Percentiles rank a stretch among this genome's conserved stretches.
These are phyloP conservation scores for Rhodotorula sp. DNA, from an alignment of 1,284 basidiomycete genomes.

Conservation along the genomic window DNA sequence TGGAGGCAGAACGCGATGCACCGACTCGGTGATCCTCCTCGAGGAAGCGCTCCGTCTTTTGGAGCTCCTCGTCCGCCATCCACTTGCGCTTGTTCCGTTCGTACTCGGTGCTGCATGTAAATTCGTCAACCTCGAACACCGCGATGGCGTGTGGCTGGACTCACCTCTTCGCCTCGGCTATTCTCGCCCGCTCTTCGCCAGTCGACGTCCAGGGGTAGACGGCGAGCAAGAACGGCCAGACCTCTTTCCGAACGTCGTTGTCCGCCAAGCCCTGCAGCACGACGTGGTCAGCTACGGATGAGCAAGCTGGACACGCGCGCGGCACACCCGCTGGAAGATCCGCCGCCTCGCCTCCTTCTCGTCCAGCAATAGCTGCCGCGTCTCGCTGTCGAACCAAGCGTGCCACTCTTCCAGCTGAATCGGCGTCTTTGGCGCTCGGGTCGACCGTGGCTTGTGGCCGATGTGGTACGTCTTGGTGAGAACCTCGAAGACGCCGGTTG, in stretches of 20 bases:
- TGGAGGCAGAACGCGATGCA: neutral
- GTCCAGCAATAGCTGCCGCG: constrained; percentile 65
- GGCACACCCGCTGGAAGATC: constrained; percentile 62
- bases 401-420: constrained; percentile 67
- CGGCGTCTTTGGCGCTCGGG: constrained; percentile 54
- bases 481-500: constrained; percentile 80
- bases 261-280: constrained; percentile 57
- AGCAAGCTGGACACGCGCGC: neutral
- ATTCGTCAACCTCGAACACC: neutral
- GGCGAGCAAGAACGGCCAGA: constrained; percentile 89
- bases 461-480: constrained; percentile 51
- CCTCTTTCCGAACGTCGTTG: constrained; percentile 59
- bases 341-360: constrained; percentile 68
- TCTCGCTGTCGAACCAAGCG: constrained; percentile 62
- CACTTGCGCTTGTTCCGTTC: constrained; percentile 69
- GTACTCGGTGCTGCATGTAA: constrained; percentile 60
- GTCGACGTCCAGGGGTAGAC: constrained; percentile 71
- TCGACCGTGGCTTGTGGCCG: constrained; percentile 35
- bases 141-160: constrained; percentile 34
- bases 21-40: constrained; percentile 47
- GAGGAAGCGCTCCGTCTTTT: constrained; percentile 42
- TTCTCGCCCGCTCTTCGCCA: constrained; percentile 41
- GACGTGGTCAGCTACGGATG: neutral
- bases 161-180: constrained; percentile 66
- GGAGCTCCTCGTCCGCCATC: constrained; percentile 70